Percentiles rank a stretch among this genome's conserved stretches.
These are phyloP conservation scores for Oryza longistaminata DNA, from an alignment of 176 grass and related monocot species.

Conservation along the genomic window DNA sequence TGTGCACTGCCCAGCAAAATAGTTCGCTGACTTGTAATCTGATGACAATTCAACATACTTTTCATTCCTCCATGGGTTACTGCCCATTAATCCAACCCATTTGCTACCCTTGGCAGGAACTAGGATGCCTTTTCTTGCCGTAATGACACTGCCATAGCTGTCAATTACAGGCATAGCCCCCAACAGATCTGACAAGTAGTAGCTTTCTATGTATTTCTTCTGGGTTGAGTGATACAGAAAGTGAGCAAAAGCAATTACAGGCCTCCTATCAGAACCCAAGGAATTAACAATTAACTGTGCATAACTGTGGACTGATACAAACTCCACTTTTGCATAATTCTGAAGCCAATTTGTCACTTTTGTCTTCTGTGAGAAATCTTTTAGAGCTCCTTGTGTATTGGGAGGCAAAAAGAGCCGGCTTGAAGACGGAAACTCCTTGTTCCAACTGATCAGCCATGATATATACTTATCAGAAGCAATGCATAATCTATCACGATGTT, in stretches of 20 bases:
- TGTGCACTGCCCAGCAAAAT: conserved; percentile 49
- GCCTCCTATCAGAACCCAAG: conserved; percentile 27
- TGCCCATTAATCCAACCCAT: conserved; percentile 60
- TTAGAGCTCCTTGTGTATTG: conserved; percentile 34
- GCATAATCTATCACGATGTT: conserved; percentile 31
- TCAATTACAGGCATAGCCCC: conserved; percentile 44
- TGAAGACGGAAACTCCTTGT: conserved; percentile 51
- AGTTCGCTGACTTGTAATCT: conserved; percentile 42
- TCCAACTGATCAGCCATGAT: conserved; percentile 68
- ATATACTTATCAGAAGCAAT: conserved; percentile 37
- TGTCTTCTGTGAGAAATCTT: neutral
- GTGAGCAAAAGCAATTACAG: conserved; percentile 48
- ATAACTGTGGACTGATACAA: conserved; percentile 40
- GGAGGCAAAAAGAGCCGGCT: conserved; percentile 39
- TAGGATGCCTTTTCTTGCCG: conserved; percentile 28
- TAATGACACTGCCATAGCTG: conserved; percentile 38
- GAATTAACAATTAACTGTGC: conserved; percentile 15
- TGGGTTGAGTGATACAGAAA: conserved; percentile 60
- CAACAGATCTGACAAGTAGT: conserved; percentile 5
- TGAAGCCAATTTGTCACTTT: conserved; percentile 47
- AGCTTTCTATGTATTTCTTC: neutral
- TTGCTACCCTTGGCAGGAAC: conserved; percentile 73
- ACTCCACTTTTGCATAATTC: conserved; percentile 37
- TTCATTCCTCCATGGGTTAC: conserved; percentile 60
- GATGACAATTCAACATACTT: conserved; percentile 53